A percentile compares a stretch with the other conserved stretches of the same genome.
phyloP scores from a whole-genome alignment of 495 filamentous ascomycete genomes.

The Astrothelium subdiscretum region DNA sequence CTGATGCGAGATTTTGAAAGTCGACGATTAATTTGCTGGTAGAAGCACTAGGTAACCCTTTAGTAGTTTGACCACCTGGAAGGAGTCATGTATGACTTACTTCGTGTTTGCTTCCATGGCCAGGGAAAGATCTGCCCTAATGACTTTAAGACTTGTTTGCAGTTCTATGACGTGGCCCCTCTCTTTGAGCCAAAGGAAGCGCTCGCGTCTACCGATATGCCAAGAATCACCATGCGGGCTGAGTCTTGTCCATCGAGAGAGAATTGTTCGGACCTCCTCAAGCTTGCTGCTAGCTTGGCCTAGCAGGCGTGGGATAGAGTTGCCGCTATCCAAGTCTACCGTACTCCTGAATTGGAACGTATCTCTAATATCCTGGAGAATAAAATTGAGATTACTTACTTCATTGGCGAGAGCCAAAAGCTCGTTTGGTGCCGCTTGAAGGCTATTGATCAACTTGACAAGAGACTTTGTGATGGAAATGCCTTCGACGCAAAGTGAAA shows the following conservation, averaged over 20 bases:
- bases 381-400: not conserved
- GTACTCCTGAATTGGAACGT: not conserved
- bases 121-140: not conserved
- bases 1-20: not conserved
- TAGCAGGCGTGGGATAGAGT: not conserved
- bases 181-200: slow-evolving; percentile 1
- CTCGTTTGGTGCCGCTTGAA: not conserved
- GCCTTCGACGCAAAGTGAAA: not conserved
- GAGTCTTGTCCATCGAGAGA: not conserved
- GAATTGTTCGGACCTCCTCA: not conserved
- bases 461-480: not conserved
- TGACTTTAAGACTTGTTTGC: not conserved
- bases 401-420: slow-evolving; percentile 1
- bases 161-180: not conserved
- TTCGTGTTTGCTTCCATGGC: not conserved
- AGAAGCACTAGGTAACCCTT: not conserved
- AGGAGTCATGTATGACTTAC: not conserved
- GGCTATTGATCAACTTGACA: not conserved
- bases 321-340: not conserved
- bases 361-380: not conserved
- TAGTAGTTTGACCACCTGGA: not conserved
- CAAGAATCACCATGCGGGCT: not conserved
- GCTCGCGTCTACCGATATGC: slow-evolving; percentile 1
- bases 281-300: not conserved
- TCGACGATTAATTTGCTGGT: not conserved